These are phyloP conservation scores for Fragaria ananassa DNA, from an alignment of 306 rosid species.

Conservation along the genomic window DNA sequence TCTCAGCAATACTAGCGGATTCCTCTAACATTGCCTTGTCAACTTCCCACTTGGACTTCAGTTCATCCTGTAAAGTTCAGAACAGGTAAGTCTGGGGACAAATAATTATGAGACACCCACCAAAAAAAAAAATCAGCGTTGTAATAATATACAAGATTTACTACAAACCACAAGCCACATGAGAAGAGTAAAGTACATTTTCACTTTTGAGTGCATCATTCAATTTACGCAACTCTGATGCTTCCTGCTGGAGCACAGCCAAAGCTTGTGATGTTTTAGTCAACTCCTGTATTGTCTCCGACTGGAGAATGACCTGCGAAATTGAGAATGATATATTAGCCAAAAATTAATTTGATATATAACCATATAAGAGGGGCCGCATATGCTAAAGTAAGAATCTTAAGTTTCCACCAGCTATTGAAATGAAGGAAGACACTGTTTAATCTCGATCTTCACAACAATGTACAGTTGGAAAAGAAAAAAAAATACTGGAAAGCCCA, in stretches of 20 bases:
- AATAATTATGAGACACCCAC: not conserved
- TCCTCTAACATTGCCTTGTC: conserved; percentile 54
- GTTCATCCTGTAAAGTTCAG: conserved; percentile 51
- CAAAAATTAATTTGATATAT: not conserved
- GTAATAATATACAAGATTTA: conserved; percentile 6
- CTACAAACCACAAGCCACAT: not conserved
- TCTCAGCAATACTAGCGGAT: conserved; percentile 61
- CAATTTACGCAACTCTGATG: conserved; percentile 56
- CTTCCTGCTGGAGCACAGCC: conserved; percentile 67
- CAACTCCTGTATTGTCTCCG: conserved; percentile 92
- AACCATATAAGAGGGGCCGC: not conserved
- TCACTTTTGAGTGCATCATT: conserved; percentile 53
- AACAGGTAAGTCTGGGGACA: not conserved
- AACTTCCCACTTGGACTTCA: conserved; percentile 70
- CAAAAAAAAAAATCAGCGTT: not conserved
- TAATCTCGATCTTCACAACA: not conserved
- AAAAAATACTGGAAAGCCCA: not conserved
- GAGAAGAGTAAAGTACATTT: conserved; percentile 42
- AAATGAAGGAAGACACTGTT: not conserved
- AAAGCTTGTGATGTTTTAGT: conserved; percentile 79
- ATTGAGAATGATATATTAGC: not conserved
- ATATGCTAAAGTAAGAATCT: not conserved
- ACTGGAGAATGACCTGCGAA: conserved; percentile 82
- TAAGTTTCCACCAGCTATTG: not conserved
- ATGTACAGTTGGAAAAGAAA: not conserved